Evolutionary conservation across 768 basidiomycete genomes (phyloP).

Genomic region (Pulveroboletus ravenelii): DNA sequence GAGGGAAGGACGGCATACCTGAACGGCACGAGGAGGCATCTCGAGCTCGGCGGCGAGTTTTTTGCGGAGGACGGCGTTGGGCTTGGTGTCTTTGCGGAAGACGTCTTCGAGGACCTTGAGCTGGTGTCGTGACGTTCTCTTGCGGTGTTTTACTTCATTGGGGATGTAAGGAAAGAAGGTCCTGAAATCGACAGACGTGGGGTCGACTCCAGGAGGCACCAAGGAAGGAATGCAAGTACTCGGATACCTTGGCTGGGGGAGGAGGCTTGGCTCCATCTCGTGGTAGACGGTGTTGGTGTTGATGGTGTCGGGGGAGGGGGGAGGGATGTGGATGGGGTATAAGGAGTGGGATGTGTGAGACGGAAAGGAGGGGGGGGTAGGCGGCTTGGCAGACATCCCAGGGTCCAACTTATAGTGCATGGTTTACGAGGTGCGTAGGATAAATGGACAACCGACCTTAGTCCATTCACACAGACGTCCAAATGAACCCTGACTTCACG

Average conservation of each 20-base stretch:
- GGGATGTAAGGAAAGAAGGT: constrained; percentile 86
- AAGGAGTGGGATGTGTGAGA: constrained; percentile 25
- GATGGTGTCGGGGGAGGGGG: neutral
- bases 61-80: constrained; percentile 76
- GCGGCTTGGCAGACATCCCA: constrained; percentile 31
- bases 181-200: constrained; percentile 66
- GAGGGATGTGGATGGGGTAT: constrained; percentile 18
- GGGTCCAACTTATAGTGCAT: constrained; percentile 27
- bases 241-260: constrained; percentile 29
- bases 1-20: constrained; percentile 52
- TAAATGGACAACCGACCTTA: constrained; percentile 7
- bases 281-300: constrained; percentile 11
- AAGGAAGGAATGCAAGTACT: constrained; percentile 43
- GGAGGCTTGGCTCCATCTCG: constrained; percentile 25
- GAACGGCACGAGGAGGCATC: constrained; percentile 93
- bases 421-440: constrained; percentile 9
- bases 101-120: constrained; percentile 84
- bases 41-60: constrained; percentile 75
- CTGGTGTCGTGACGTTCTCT: constrained; percentile 84
- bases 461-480: constrained; percentile 26
- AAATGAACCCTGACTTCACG: constrained; percentile 16
- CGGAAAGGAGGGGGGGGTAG: constrained; percentile 36
- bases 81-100: constrained; percentile 88
- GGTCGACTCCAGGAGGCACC: constrained; percentile 55
- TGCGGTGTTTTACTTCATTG: constrained; percentile 91